Conservation (phyloP, 345 rosid species). For the rapeseed (Brassica napus) region Da-Ae NC_063446.1:59213501-59214000, state of each 20-base stretch:
- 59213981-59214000: too few species aligned
- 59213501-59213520: too few species aligned
- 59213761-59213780: background rate
- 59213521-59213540: too few species aligned
- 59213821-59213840: background rate
- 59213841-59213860: background rate
- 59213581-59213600: background rate
- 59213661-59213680: background rate
- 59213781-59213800: background rate
- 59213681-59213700: background rate
- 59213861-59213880: too few species aligned
- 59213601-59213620: background rate
- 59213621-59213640: background rate
- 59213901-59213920: constrained; percentile 51
- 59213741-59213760: background rate
- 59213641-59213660: background rate
- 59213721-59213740: background rate
- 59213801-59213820: background rate
- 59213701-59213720: background rate
- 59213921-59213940: background rate
- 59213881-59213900: constrained; percentile 60
- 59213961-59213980: too few species aligned
- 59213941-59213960: background rate
- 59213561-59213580: background rate
- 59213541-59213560: background rate